These are phyloP conservation scores for Escovopsis sp. DNA, from an alignment of 2,329 filamentous ascomycete species.

Conservation along the genomic window DNA sequence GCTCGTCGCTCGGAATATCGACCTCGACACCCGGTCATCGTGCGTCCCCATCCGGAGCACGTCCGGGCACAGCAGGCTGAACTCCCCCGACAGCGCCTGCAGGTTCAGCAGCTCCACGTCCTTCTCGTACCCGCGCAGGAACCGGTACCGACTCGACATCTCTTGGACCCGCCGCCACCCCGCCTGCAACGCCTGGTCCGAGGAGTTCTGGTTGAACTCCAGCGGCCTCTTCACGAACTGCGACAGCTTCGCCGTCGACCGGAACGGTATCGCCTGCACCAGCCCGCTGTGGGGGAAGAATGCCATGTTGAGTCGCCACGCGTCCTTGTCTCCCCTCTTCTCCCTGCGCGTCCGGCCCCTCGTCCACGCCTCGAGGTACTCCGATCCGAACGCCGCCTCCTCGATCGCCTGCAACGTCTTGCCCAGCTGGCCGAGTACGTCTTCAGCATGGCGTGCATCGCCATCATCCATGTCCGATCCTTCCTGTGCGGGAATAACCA, in stretches of 20 bases:
- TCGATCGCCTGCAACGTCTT: slow-evolving; percentile 5
- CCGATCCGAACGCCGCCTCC: neutral
- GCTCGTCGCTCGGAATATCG: slow-evolving; percentile 20
- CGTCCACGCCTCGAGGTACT: neutral
- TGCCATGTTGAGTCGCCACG: slow-evolving; percentile 16
- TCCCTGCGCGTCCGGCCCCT: neutral
- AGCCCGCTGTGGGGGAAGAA: slow-evolving; percentile 21
- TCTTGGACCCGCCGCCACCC: neutral
- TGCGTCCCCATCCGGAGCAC: slow-evolving; percentile 14
- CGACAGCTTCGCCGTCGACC: slow-evolving; percentile 6
- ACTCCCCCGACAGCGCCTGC: slow-evolving; percentile 11
- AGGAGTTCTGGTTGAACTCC: slow-evolving; percentile 7
- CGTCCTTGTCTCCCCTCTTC: neutral
- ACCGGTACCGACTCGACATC: slow-evolving; percentile 13
- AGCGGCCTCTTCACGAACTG: slow-evolving; percentile 9
- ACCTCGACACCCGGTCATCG: slow-evolving; percentile 8
- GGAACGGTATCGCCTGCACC: slow-evolving; percentile 8
- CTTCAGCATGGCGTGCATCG: slow-evolving; percentile 4
- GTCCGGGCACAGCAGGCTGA: slow-evolving; percentile 18
- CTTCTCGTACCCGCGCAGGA: slow-evolving; percentile 35
- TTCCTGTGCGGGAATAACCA: neutral
- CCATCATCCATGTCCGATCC: neutral
- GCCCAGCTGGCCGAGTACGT: slow-evolving; percentile 4
- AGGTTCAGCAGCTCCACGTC: slow-evolving; percentile 33
- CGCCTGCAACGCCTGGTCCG: neutral